Conservation (phyloP, 129 eudicot genomes). For the Centrapalus pauciflorus region DNA sequence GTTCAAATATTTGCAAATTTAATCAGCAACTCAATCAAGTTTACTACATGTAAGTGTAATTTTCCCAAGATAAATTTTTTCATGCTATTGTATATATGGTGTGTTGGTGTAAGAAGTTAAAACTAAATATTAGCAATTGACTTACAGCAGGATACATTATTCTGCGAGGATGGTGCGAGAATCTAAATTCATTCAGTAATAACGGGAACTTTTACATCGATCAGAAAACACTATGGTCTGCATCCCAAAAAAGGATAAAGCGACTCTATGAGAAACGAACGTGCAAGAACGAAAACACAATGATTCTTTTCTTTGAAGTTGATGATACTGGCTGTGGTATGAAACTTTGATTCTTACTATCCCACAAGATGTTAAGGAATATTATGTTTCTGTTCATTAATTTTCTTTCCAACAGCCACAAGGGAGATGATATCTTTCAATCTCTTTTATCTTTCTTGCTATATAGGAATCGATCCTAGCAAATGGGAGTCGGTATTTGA, state of each 20-base stretch:
- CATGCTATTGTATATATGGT: background rate
- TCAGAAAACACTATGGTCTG: slow-evolving; percentile 39
- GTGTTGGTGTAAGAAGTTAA: background rate
- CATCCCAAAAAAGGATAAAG: slow-evolving; percentile 37
- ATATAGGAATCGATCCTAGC: slow-evolving; percentile 85
- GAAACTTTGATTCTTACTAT: slow-evolving; percentile 18
- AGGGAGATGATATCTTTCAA: background rate
- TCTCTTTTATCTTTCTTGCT: background rate
- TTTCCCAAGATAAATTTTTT: background rate
- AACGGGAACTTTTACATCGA: slow-evolving; percentile 22
- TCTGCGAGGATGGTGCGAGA: slow-evolving; percentile 90
- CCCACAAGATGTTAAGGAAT: slow-evolving; percentile 1
- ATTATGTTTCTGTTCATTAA: background rate
- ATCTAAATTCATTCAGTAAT: slow-evolving; percentile 26
- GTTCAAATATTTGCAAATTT: slow-evolving; percentile 92
- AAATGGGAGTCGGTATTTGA: slow-evolving; percentile 99
- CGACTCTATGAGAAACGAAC: slow-evolving; percentile 33
- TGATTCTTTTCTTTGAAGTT: slow-evolving; percentile 83
- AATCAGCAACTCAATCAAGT: slow-evolving; percentile 95
- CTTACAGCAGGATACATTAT: slow-evolving; percentile 79
- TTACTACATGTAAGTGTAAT: slow-evolving; percentile 69
- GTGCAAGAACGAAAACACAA: slow-evolving; percentile 52
- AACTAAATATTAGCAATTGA: slow-evolving; percentile 23
- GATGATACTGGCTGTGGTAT: slow-evolving; percentile 96
- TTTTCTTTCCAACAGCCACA: background rate